These are phyloP conservation scores for Lentithecium fluviatile DNA, from an alignment of 495 filamentous ascomycete genomes.

Conservation along the genomic window DNA sequence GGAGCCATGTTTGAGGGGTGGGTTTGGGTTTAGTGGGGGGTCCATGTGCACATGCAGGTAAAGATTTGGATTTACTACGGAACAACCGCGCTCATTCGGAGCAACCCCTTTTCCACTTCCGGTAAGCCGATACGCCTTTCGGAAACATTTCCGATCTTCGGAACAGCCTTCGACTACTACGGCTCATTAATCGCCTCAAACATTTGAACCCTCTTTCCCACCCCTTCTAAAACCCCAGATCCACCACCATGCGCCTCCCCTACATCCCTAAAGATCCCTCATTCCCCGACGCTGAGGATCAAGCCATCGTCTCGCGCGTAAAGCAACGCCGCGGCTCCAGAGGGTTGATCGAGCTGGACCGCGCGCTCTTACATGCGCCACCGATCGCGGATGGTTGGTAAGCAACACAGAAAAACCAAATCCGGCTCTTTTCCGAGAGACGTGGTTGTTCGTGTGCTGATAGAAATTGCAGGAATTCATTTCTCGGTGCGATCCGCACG, in stretches of 20 bases:
- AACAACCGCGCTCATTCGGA: too few relatives aligned
- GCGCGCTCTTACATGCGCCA: constrained; percentile 42
- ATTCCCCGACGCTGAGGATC: constrained; percentile 17
- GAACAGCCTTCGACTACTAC: background rate
- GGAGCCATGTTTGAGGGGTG: background rate
- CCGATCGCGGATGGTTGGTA: constrained; percentile 42
- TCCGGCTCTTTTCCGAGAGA: background rate
- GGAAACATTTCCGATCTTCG: background rate
- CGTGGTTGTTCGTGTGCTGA: background rate
- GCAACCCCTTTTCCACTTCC: too few relatives aligned
- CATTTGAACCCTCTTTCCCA: background rate
- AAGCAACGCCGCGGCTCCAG: constrained; percentile 35
- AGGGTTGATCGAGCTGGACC: constrained; percentile 42
- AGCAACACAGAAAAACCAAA: constrained; percentile 2
- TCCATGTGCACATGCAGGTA: too few relatives aligned
- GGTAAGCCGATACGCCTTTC: background rate
- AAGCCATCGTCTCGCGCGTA: constrained; percentile 40
- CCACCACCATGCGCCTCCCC: constrained; percentile 40
- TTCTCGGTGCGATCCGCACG: constrained; percentile 42
- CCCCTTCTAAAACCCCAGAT: background rate
- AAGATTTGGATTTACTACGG: too few relatives aligned
- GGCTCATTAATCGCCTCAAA: background rate
- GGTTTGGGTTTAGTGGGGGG: too few relatives aligned
- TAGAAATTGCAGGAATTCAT: constrained; percentile 32
- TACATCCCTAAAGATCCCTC: constrained; percentile 40